Evolutionary conservation across 306 rosid genomes (phyloP), one percentile per base, ranked within the genome.

Genomic region (Leucaena leucocephala): DNA sequence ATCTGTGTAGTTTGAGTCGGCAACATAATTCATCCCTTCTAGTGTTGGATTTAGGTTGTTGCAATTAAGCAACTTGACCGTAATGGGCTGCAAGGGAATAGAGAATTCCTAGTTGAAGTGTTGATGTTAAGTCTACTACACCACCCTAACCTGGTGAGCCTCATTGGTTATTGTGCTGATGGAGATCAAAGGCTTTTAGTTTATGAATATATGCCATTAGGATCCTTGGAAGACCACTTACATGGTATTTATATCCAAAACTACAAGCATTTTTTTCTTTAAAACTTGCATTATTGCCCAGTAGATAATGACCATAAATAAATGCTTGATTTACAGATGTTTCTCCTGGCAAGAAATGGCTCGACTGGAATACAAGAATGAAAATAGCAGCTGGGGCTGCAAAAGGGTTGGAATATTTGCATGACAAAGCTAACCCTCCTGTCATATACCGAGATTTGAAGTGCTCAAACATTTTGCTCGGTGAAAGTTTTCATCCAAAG

Each of bases 1-100:
- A 17, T 78, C 44, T 67, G 35, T 73, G 57, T 48, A 27, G 58
- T 54, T 59, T 42, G 55, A 75, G 77, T 84, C 79, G 49, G 62
- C 27, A 40, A 43, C 79, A 52, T 58, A 45, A 62, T 76, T 85
- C 71, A 72, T 72, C 63, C 73, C 80, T 81, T 62, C 64, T 83
- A 43, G 58, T 74, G 72, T 85, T 72, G 45, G 58, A 62, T 85
- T 77, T 81, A 95, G 98, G 93, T 84, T 46, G 98, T 92, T 7
- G 98, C 98, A n/a, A 91, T 95, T 79, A 95, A 95, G 92, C 97
- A 95, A 80, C 98, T 95, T 74, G 96, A 95, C 84, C 98, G 97
- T 39, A 86, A 95, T 67, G 98, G 98, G 55, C 83, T 90, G 76
- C 98, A 95, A 89, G 98, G 98, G 82, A 95, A 95, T 84, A 85